Conservation (phyloP, 208 protist species). For the Trichomonas tenax region DNA sequence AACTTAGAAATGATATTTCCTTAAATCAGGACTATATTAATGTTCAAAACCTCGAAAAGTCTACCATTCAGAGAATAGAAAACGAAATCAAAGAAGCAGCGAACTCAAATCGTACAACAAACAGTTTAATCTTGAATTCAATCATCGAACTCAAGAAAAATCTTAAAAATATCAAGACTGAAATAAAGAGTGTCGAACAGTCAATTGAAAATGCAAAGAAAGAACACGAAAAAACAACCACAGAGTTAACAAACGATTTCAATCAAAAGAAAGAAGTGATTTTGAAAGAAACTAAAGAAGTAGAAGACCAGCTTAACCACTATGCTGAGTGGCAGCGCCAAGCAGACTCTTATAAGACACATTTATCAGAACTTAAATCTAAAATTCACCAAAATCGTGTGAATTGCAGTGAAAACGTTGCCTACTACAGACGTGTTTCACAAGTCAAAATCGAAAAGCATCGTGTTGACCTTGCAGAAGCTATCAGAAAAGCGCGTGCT, state of each 20-base stretch:
- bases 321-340: slow-evolving; percentile 6
- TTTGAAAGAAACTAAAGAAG: neutral
- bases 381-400: slow-evolving; percentile 12
- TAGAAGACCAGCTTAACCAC: neutral
- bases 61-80: neutral
- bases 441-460: slow-evolving; percentile 9
- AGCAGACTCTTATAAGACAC: neutral
- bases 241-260: neutral
- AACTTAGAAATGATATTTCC: neutral
- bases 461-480: neutral
- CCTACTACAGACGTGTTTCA: neutral
- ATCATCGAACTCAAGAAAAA: neutral
- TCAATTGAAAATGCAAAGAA: neutral
- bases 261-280: neutral
- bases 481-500: neutral
- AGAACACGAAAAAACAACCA: neutral
- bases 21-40: neutral
- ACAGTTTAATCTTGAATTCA: neutral
- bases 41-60: neutral
- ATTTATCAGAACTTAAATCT: neutral
- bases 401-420: neutral
- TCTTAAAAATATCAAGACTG: neutral
- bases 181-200: neutral
- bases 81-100: neutral
- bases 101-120: neutral